Evolutionary conservation across 108 stramenopile species (phyloP).

Genomic region (Fragilaria crotonensis): DNA sequence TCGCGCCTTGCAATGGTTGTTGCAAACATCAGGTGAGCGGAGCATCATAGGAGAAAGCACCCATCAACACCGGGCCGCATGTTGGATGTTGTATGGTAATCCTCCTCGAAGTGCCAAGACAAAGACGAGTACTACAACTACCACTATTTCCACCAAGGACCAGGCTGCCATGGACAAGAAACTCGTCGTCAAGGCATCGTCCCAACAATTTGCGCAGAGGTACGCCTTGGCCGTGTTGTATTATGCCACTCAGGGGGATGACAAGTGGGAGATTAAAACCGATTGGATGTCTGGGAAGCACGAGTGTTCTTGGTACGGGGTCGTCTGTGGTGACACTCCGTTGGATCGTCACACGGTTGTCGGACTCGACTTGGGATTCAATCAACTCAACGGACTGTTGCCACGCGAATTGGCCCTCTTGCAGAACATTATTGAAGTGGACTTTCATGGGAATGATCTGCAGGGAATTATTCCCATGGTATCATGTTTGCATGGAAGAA

Average conservation of each 20-base stretch:
- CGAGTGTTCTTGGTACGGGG: constrained; percentile 56
- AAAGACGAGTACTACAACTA: too few relatives aligned
- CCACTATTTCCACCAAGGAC: too few relatives aligned
- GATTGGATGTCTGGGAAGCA: constrained; percentile 41
- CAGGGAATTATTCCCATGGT: constrained; percentile 42
- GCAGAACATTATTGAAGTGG: constrained; percentile 33
- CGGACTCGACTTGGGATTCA: constrained; percentile 40
- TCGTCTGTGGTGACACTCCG: constrained; percentile 23
- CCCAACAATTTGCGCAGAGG: constrained; percentile 26
- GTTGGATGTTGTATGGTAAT: constrained; percentile 57
- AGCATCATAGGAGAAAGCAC: background rate
- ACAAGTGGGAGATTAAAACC: constrained; percentile 12
- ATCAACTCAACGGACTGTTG: constrained; percentile 37
- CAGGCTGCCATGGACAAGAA: constrained; percentile 11
- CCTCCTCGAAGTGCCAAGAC: too few relatives aligned
- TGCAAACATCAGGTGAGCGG: background rate
- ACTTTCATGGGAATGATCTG: constrained; percentile 51
- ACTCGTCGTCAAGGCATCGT: constrained; percentile 2
- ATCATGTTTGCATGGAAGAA: constrained; percentile 24
- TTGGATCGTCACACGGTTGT: too few relatives aligned
- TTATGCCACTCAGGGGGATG: constrained; percentile 33
- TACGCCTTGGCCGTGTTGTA: constrained; percentile 42
- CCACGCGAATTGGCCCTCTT: constrained; percentile 46
- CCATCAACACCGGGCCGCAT: constrained; percentile 47
- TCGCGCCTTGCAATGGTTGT: background rate